A percentile compares a stretch with the other conserved stretches of the same genome.
These are phyloP conservation scores for Rutstroemia sp. DNA, from an alignment of 2,329 filamentous ascomycete genomes.

Conservation along the genomic window DNA sequence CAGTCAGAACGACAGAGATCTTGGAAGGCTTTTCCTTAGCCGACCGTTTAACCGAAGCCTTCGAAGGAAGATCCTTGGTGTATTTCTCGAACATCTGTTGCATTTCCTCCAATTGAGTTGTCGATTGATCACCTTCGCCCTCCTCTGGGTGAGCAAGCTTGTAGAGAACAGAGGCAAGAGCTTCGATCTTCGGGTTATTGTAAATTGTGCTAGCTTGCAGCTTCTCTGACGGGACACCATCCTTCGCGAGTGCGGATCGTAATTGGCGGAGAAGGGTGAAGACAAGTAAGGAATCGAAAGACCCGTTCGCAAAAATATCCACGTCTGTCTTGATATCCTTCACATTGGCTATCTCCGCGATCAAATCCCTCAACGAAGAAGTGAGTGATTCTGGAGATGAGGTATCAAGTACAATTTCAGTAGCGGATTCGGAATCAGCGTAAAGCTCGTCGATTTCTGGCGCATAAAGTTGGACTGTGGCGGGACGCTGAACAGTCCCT, in stretches of 20 bases:
- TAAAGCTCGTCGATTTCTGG: conserved; percentile 12
- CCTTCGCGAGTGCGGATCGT: conserved; percentile 2
- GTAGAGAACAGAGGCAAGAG: conserved; percentile 2
- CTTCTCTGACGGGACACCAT: background rate
- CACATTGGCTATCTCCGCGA: background rate
- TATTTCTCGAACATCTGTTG: conserved; percentile 12
- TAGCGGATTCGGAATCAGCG: background rate
- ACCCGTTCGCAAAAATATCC: conserved; percentile 6
- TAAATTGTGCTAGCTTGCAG: conserved; percentile 6
- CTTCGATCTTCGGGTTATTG: conserved; percentile 2
- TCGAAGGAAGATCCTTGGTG: conserved; percentile 4
- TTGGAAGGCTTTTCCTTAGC: background rate
- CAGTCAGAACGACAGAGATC: conserved; percentile 35
- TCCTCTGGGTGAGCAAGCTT: background rate
- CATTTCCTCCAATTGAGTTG: conserved; percentile 3
- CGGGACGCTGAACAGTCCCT: conserved; percentile 9
- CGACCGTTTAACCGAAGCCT: background rate
- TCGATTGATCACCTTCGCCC: background rate
- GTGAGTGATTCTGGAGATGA: background rate
- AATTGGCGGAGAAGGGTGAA: conserved; percentile 8
- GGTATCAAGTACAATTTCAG: background rate
- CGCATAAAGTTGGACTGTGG: conserved; percentile 6
- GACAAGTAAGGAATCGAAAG: conserved; percentile 7
- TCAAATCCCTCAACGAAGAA: background rate
- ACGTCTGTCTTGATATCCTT: background rate